Percentiles rank a stretch among this genome's conserved stretches.
Evolutionary conservation across 1,284 basidiomycete species (phyloP).

Genomic region (Apiotrichum sp.): DNA sequence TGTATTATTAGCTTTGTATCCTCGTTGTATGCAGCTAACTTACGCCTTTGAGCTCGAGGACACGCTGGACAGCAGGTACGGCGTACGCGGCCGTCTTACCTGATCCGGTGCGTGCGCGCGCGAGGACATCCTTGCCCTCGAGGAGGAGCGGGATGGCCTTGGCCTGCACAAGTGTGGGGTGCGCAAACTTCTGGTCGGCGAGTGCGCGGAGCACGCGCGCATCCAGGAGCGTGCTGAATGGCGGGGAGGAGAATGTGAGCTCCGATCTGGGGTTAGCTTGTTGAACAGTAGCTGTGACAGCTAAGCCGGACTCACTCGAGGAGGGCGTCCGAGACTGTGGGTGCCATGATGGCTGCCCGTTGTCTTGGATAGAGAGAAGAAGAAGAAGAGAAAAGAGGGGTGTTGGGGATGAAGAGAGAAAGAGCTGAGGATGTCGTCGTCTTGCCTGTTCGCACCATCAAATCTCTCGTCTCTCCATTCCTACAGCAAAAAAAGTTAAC

Average conservation of each 20-base stretch:
- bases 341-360: conserved; percentile 21
- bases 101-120: conserved; percentile 87
- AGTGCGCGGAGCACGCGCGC: conserved; percentile 65
- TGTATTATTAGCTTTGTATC: no score
- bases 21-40: no score
- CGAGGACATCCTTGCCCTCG: conserved; percentile 86
- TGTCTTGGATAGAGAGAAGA: conserved; percentile 1
- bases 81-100: conserved; percentile 98
- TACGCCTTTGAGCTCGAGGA: conserved; percentile 68
- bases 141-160: conserved; percentile 70
- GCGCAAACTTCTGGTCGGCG: conserved; percentile 61
- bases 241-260: conserved; percentile 44
- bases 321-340: conserved; percentile 31
- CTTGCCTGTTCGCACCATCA: no score
- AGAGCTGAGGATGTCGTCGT: no score
- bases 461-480: no score
- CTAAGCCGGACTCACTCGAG: conserved; percentile 27
- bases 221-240: conserved; percentile 55
- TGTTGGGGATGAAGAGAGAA: neutral
- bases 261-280: conserved; percentile 23
- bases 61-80: conserved; percentile 83
- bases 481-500: no score
- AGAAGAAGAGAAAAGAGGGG: neutral
- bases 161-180: conserved; percentile 84
- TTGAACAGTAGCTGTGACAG: no score